Evolutionary conservation across 1,139 yeast genomes (phyloP).

Genomic region (Arxiozyma bovina): DNA sequence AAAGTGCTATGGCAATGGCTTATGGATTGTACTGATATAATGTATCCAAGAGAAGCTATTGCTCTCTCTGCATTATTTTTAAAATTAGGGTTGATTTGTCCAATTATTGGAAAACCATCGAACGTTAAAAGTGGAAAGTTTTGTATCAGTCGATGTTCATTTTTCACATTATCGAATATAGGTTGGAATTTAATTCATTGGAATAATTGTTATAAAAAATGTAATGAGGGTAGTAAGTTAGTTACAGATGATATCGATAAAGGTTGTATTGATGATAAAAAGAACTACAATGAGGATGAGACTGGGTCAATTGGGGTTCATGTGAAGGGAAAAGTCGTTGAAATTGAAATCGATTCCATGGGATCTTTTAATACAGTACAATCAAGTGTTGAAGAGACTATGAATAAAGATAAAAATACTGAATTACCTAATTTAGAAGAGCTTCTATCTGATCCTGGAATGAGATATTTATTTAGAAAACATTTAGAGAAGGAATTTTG

Average conservation of each 20-base stretch:
- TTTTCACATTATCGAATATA: constrained; percentile 33
- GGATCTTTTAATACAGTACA: neutral
- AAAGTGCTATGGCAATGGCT: constrained; percentile 81
- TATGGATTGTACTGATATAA: constrained; percentile 75
- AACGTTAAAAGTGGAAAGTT: constrained; percentile 27
- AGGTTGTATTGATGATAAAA: constrained; percentile 5
- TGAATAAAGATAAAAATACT: neutral
- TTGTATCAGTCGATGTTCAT: constrained; percentile 31
- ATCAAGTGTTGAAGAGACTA: neutral
- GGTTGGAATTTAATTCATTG: constrained; percentile 37
- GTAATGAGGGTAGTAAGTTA: neutral
- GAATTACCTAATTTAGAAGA: constrained; percentile 31
- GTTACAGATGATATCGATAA: neutral
- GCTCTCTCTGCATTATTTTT: constrained; percentile 52
- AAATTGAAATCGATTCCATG: constrained; percentile 3
- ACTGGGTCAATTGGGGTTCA: constrained; percentile 5
- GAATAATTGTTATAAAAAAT: constrained; percentile 18
- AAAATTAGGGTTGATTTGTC: constrained; percentile 41
- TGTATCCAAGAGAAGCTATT: constrained; percentile 50
- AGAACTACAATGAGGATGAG: neutral
- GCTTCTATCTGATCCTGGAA: constrained; percentile 69
- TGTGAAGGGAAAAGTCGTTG: constrained; percentile 5
- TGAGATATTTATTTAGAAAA: constrained; percentile 54
- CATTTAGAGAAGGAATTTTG: constrained; percentile 61
- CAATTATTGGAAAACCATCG: constrained; percentile 33